These are phyloP conservation scores for Wallacemonas sp. DNA, from an alignment of 208 protist genomes.

Conservation along the genomic window DNA sequence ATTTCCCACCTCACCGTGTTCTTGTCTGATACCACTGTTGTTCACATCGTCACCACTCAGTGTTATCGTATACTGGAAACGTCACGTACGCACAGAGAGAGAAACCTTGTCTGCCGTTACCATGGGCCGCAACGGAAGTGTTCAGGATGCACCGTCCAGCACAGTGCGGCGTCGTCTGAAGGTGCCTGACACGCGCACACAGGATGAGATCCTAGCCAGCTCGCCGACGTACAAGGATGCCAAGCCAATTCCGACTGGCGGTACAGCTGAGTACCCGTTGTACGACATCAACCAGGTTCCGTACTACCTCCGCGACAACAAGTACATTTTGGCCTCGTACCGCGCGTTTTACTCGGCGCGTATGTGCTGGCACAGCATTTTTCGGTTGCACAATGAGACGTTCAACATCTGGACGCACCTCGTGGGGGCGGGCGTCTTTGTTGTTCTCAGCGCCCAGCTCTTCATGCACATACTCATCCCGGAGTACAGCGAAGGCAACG, in stretches of 20 bases:
- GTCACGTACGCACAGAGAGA: no score
- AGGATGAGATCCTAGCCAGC: conserved; percentile 10
- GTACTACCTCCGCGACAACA: conserved; percentile 36
- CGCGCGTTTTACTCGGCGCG: conserved; percentile 34
- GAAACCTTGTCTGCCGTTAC: no score
- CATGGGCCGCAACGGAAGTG: background rate
- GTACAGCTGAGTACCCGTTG: conserved; percentile 16
- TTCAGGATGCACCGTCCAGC: background rate
- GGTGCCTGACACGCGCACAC: background rate
- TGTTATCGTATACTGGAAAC: no score
- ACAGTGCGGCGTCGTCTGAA: background rate
- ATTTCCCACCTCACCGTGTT: no score
- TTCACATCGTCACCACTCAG: no score
- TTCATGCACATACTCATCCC: conserved; percentile 27
- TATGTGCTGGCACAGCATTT: conserved; percentile 36
- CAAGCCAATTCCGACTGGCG: conserved; percentile 8
- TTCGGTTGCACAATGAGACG: conserved; percentile 68
- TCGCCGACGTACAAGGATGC: conserved; percentile 7
- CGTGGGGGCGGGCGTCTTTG: conserved; percentile 30
- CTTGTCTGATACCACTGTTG: no score
- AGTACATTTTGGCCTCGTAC: conserved; percentile 37
- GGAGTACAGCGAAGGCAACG: conserved; percentile 13
- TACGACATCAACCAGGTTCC: conserved; percentile 41
- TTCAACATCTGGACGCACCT: conserved; percentile 75
- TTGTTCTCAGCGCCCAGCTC: conserved; percentile 24